Evolutionary conservation across 2,329 filamentous ascomycete genomes (phyloP), one percentile per base, ranked within the genome.

Genomic region (Colletotrichum navitas): DNA sequence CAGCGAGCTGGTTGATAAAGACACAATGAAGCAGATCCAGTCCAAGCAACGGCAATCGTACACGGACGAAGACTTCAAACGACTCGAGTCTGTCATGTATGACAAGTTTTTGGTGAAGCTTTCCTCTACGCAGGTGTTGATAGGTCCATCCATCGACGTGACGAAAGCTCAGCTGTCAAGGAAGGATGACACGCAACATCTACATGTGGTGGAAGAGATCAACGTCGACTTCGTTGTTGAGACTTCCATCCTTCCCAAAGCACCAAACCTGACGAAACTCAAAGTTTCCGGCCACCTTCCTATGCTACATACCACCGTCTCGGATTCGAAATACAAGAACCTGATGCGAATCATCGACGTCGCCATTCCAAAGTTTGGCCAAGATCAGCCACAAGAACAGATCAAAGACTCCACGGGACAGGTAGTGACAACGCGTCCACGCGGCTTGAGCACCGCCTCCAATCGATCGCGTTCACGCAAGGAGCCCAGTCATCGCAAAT

Each of bases 201-300:
- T 97, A 75, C 95, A 98, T 79, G 91, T 99, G 66, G 94, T 99
- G 45, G 95, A 99, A 80, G 91, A 94, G 75, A 99, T 99, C 84
- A 99, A 97, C 76, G 93, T 99, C 76, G 94, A 98, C 80, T 98
- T 99, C 79, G 91, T 94, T 14, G 90, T 99, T n/a, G 95, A 98
- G 79, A 92, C 93, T 26, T 99, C 95, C 10, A 99, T 99, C 75
- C 85, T 99, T n/a, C 96, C 96, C 0, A 98, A 98, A 79, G 94
- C 94, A 0, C 93, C 95, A 0, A 97, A 98, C 74, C 85, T 99
- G 60, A 97, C 96, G 18, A 96, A 96, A 77, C 91, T 98, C 75
- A 92, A 94, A 72, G 90, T 99, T 43, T 97, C 94, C 1, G 96
- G 96, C 2, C 94, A 97, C 76, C 86, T 99, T 64, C 96, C 97